These are phyloP conservation scores for Tagetes patula DNA, from an alignment of 129 eudicot species.

Conservation along the genomic window DNA sequence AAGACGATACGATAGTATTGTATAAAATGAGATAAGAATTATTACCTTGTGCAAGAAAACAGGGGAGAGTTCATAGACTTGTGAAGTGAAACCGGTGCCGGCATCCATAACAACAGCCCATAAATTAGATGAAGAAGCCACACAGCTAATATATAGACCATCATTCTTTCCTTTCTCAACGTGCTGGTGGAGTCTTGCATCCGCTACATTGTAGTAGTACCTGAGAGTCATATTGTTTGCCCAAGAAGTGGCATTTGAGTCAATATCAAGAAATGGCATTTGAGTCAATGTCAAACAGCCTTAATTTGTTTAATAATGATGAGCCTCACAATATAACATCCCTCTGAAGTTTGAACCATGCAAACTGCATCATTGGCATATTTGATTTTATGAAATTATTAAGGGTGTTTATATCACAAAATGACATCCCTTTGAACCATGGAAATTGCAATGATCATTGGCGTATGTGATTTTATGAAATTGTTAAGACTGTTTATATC, in stretches of 20 bases:
- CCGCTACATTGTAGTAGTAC: constrained; percentile 74
- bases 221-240: constrained; percentile 28
- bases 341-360: too few relatives aligned
- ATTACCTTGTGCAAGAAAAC: constrained; percentile 72
- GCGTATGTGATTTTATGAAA: too few relatives aligned
- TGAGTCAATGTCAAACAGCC: not conserved
- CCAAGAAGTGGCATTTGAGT: not conserved
- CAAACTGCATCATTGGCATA: too few relatives aligned
- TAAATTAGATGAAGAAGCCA: constrained; percentile 59
- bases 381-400: too few relatives aligned
- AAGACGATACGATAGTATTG: not conserved
- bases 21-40: not conserved
- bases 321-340: not conserved
- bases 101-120: constrained; percentile 91
- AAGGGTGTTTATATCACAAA: too few relatives aligned
- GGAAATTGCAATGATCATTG: too few relatives aligned
- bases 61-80: constrained; percentile 69
- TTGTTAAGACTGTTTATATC: too few relatives aligned
- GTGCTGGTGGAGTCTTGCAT: constrained; percentile 68
- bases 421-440: too few relatives aligned
- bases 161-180: constrained; percentile 74
- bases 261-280: not conserved
- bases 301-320: not conserved
- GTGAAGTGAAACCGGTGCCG: constrained; percentile 63
- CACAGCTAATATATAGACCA: constrained; percentile 64